Conservation (phyloP, 495 filamentous ascomycete species). For the Neurospora sp. region DNA sequence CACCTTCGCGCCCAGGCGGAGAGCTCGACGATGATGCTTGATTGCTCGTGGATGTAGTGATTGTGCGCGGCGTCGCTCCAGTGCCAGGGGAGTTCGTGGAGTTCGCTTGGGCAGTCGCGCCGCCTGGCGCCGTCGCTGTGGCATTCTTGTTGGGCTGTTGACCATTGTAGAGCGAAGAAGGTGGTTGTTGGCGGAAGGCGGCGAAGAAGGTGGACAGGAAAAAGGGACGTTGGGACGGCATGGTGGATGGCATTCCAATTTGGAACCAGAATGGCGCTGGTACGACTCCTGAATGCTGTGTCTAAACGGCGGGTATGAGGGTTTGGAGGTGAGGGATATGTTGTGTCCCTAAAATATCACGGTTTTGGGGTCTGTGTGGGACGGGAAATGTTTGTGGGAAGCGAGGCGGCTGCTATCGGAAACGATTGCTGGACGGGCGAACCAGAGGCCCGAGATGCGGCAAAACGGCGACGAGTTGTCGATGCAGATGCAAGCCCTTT, state of each 20-base stretch:
- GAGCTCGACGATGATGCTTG: slow-evolving; percentile 21
- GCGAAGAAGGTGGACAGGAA: slow-evolving; percentile 74
- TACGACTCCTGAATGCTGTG: not conserved
- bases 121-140: slow-evolving; percentile 15
- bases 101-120: slow-evolving; percentile 9
- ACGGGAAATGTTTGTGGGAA: not conserved
- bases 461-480: not conserved
- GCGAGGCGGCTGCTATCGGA: not conserved
- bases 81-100: slow-evolving; percentile 2
- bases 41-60: slow-evolving; percentile 15
- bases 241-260: slow-evolving; percentile 19
- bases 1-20: slow-evolving; percentile 24
- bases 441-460: not conserved
- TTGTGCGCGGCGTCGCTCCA: slow-evolving; percentile 20
- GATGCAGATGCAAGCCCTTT: not conserved
- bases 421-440: not conserved
- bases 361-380: not conserved
- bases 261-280: not conserved
- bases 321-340: not conserved
- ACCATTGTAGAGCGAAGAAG: slow-evolving; percentile 21
- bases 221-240: slow-evolving; percentile 75
- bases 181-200: slow-evolving; percentile 54
- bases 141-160: slow-evolving; percentile 36
- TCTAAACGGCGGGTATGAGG: not conserved
- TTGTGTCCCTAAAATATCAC: not conserved